Evolutionary conservation across 2,329 filamentous ascomycete genomes (phyloP).

Genomic region (Bertia moriformis): DNA sequence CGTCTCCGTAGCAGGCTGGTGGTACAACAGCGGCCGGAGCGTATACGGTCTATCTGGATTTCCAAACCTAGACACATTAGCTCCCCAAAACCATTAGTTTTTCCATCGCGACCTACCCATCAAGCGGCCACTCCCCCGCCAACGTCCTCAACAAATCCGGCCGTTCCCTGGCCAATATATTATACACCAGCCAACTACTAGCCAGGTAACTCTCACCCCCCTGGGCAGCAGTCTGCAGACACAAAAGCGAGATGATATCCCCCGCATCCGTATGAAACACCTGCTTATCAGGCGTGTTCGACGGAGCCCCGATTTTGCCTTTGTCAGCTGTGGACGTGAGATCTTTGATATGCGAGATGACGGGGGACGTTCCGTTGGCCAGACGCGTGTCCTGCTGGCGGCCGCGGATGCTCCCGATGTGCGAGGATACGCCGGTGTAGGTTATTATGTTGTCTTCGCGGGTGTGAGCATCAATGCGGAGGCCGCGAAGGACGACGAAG

Average conservation of each 20-base stretch:
- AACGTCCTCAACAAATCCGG: conserved; percentile 37
- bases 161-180: conserved; percentile 32
- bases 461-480: conserved; percentile 18
- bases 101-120: too few relatives aligned
- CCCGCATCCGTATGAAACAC: conserved; percentile 42
- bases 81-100: too few relatives aligned
- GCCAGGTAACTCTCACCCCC: conserved; percentile 37
- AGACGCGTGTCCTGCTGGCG: conserved; percentile 25
- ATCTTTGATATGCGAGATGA: conserved; percentile 49
- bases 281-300: conserved; percentile 45
- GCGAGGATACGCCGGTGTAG: conserved; percentile 23
- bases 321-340: conserved; percentile 22
- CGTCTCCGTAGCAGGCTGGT: not conserved
- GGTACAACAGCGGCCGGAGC: not conserved
- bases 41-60: not conserved
- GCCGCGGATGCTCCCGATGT: conserved; percentile 20
- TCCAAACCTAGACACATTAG: conserved; percentile 6
- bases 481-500: conserved; percentile 25
- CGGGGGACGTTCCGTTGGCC: conserved; percentile 31
- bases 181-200: conserved; percentile 29
- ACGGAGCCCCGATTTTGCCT: conserved; percentile 35
- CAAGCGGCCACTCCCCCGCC: conserved; percentile 23
- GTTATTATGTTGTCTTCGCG: conserved; percentile 21
- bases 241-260: conserved; percentile 34
- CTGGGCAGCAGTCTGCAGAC: conserved; percentile 24